Evolutionary conservation across 2,329 filamentous ascomycete species (phyloP).

Genomic region (Aspergillus pseudoterreus): DNA sequence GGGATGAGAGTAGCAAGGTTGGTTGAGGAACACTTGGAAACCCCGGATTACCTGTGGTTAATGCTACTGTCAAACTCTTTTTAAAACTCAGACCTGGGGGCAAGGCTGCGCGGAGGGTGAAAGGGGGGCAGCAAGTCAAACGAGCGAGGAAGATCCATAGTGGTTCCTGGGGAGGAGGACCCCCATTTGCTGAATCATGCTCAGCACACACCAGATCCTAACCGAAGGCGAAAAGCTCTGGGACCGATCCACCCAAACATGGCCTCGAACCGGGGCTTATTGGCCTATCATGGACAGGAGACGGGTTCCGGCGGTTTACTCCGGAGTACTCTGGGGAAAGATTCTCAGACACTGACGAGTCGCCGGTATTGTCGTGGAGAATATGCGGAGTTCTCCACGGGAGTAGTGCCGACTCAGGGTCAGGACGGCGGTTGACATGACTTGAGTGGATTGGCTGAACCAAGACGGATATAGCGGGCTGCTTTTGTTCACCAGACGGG

Average conservation of each 20-base stretch:
- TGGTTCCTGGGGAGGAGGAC: not conserved
- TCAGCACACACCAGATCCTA: conserved; percentile 1
- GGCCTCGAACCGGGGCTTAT: not conserved
- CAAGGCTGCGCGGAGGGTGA: not conserved
- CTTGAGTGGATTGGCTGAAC: conserved; percentile 8
- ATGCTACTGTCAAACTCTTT: not conserved
- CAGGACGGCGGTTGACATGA: conserved; percentile 1
- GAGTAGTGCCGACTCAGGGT: conserved; percentile 13
- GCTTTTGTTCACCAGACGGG: not conserved
- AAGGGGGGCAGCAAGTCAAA: not conserved
- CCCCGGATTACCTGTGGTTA: not conserved
- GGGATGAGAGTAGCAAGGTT: not conserved
- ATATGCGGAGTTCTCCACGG: conserved; percentile 21
- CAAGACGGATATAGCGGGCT: not conserved
- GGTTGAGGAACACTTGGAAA: not conserved
- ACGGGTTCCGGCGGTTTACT: not conserved
- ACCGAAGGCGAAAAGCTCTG: not conserved
- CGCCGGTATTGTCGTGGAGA: conserved; percentile 13
- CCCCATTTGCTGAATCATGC: not conserved
- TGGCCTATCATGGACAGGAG: conserved; percentile 6
- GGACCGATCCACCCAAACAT: not conserved
- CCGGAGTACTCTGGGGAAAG: conserved; percentile 5
- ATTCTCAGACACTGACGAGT: conserved; percentile 12
- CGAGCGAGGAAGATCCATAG: not conserved
- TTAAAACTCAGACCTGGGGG: not conserved